Evolutionary conservation across 495 filamentous ascomycete genomes (phyloP).

Genomic region (Chaetomium fimeti): DNA sequence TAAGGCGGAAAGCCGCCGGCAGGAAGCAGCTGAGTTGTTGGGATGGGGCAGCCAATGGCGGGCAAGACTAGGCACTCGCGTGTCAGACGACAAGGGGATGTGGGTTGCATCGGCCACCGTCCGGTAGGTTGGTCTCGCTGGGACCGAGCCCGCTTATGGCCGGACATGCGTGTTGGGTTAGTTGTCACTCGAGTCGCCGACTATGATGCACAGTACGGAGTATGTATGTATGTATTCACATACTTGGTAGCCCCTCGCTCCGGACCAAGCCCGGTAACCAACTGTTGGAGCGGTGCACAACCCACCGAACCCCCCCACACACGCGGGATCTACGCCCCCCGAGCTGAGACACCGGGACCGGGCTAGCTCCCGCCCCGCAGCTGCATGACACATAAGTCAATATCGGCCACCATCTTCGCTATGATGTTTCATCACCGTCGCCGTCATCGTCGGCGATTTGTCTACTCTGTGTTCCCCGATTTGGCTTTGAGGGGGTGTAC

Average conservation of each 20-base stretch:
- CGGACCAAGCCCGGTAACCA: too few relatives aligned
- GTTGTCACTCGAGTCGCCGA: not conserved
- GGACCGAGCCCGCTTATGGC: slow-evolving; percentile 6
- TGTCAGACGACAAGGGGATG: not conserved
- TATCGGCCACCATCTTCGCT: not conserved
- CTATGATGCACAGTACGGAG: not conserved
- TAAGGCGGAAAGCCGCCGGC: not conserved
- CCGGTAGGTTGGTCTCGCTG: not conserved
- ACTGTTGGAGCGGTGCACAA: too few relatives aligned
- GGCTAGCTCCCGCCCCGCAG: not conserved
- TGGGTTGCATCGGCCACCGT: not conserved
- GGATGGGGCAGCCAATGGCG: not conserved
- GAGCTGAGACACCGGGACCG: not conserved
- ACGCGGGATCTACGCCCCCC: not conserved
- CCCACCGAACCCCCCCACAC: too few relatives aligned
- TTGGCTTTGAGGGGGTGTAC: not conserved
- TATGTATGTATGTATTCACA: too few relatives aligned
- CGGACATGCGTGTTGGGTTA: not conserved
- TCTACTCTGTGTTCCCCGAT: not conserved
- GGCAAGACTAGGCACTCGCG: not conserved
- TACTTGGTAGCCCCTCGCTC: too few relatives aligned
- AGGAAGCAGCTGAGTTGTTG: not conserved
- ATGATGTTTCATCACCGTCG: not conserved
- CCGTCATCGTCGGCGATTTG: not conserved
- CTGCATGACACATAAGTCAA: not conserved